Evolutionary conservation across 2,329 filamentous ascomycete species (phyloP).

Genomic region (Aspergillus sp.): DNA sequence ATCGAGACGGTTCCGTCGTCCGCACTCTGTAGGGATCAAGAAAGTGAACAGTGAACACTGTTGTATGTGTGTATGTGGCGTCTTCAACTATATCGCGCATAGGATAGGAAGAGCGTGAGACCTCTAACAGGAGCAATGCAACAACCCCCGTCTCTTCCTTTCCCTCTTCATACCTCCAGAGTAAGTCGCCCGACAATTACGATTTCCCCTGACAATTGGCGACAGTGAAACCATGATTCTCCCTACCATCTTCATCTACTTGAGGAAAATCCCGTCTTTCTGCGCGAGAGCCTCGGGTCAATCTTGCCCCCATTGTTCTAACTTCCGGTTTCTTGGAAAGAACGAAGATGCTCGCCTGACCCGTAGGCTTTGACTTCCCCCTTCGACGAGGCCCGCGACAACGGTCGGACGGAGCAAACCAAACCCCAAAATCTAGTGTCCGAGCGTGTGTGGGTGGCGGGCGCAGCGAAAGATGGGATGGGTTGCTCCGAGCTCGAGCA

Average conservation of each 20-base stretch:
- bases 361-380: not conserved
- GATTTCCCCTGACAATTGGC: slow-evolving; percentile 1
- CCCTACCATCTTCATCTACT: not conserved
- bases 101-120: slow-evolving; percentile 3
- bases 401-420: slow-evolving; percentile 12
- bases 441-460: slow-evolving; percentile 10
- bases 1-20: slow-evolving; percentile 4
- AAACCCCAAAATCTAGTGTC: slow-evolving; percentile 13
- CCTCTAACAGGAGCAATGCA: slow-evolving; percentile 7
- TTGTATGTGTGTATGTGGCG: slow-evolving; percentile 11
- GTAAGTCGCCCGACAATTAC: slow-evolving; percentile 1
- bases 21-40: not conserved
- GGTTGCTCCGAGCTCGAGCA: slow-evolving; percentile 9
- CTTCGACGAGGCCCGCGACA: slow-evolving; percentile 11
- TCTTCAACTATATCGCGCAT: slow-evolving; percentile 16
- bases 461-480: slow-evolving; percentile 7
- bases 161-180: not conserved
- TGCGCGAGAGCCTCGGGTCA: slow-evolving; percentile 8
- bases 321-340: not conserved
- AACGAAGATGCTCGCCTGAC: not conserved
- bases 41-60: not conserved
- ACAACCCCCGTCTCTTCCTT: slow-evolving; percentile 7
- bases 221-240: slow-evolving; percentile 1
- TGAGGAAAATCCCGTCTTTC: not conserved
- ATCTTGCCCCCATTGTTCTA: slow-evolving; percentile 8